phyloP scores from a whole-genome alignment of 495 filamentous ascomycete genomes.

The Lasiosphaeria ovina region DNA sequence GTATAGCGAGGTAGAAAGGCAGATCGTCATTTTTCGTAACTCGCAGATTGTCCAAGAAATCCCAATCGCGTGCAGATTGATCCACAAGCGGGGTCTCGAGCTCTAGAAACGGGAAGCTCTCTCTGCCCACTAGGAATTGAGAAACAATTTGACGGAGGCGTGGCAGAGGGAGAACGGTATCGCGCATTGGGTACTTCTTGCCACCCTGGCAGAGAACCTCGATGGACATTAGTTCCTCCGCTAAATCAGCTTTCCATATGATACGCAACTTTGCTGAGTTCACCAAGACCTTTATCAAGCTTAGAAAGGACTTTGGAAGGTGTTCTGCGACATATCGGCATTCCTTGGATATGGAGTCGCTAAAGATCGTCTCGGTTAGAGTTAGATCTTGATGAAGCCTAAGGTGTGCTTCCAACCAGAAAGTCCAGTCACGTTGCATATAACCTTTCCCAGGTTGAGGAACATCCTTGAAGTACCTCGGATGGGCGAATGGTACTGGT shows the following conservation, averaged over 20 bases:
- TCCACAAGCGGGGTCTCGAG: conserved; percentile 1
- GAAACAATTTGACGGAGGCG: conserved; percentile 20
- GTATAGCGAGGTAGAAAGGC: conserved; percentile 2
- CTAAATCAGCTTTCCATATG: background rate
- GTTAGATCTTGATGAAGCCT: too few relatives aligned
- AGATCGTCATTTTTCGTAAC: conserved; percentile 2
- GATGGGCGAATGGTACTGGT: conserved; percentile 19
- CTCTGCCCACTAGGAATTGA: conserved; percentile 11
- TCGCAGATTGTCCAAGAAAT: conserved; percentile 4
- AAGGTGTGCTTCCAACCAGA: too few relatives aligned
- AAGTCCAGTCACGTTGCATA: too few relatives aligned
- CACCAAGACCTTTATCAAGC: conserved; percentile 19
- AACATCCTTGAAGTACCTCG: conserved; percentile 23
- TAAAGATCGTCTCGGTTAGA: too few relatives aligned
- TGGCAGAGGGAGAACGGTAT: conserved; percentile 11
- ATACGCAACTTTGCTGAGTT: background rate
- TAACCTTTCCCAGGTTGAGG: too few relatives aligned
- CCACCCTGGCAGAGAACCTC: conserved; percentile 20
- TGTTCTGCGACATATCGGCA: too few relatives aligned
- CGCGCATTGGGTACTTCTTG: background rate
- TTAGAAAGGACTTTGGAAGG: too few relatives aligned
- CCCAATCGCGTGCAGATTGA: conserved; percentile 3
- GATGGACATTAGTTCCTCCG: background rate
- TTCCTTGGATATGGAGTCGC: too few relatives aligned
- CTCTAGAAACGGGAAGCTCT: conserved; percentile 16